These are phyloP conservation scores for Plasmodium fragile DNA, from an alignment of 169 alveolate species.

Conservation along the genomic window DNA sequence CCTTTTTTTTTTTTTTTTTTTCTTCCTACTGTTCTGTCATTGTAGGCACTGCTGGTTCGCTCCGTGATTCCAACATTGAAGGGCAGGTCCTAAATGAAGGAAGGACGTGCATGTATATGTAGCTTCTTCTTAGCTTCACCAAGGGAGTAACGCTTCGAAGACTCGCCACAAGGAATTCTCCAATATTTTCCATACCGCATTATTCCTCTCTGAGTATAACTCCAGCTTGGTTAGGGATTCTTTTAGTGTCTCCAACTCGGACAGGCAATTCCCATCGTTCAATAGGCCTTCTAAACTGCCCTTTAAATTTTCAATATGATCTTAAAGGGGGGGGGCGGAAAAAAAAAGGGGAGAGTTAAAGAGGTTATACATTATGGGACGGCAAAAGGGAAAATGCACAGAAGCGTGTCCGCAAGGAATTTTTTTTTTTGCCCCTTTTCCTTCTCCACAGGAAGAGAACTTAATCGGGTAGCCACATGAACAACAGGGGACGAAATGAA, in stretches of 20 bases:
- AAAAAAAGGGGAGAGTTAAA: background rate
- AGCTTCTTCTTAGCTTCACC: background rate
- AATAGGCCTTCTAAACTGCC: slow-evolving; percentile 28
- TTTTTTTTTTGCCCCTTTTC: background rate
- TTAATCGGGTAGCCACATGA: background rate
- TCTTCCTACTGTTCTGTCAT: background rate
- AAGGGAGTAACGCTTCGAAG: background rate
- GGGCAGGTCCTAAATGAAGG: background rate
- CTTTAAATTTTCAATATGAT: slow-evolving; percentile 41
- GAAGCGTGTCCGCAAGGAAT: background rate
- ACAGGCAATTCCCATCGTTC: slow-evolving; percentile 16
- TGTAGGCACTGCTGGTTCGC: background rate
- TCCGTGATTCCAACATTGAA: background rate
- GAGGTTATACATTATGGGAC: background rate
- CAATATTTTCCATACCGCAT: background rate
- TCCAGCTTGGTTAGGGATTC: slow-evolving; percentile 30
- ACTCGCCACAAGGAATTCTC: background rate
- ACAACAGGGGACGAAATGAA: background rate
- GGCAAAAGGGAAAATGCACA: background rate
- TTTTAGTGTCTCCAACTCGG: slow-evolving; percentile 30
- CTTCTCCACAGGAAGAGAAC: background rate
- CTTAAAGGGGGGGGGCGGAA: slow-evolving; percentile 12
- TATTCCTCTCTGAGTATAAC: slow-evolving; percentile 12
- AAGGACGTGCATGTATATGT: background rate
- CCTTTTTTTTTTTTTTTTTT: background rate